Evolutionary conservation across 23 red algal species (phyloP).

Genomic region (Gracilaria caudata): DNA sequence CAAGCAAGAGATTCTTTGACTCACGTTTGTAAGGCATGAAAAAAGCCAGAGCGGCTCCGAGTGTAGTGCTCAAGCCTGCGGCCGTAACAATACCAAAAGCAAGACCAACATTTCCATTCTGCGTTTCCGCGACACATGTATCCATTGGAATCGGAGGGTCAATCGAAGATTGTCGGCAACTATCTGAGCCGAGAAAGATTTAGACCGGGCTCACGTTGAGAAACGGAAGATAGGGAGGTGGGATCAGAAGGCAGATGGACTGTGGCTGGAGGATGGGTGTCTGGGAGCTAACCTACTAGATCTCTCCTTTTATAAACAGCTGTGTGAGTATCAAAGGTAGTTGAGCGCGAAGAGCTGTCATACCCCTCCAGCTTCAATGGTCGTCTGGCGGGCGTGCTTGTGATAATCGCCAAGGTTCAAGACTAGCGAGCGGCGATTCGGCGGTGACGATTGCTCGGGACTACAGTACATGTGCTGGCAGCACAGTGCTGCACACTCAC

Average conservation of each 20-base stretch:
- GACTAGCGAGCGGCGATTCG: neutral
- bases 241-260: too few species aligned
- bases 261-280: too few species aligned
- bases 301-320: too few species aligned
- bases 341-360: too few species aligned
- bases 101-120: constrained; percentile 66
- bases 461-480: neutral
- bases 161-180: neutral
- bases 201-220: too few species aligned
- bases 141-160: neutral
- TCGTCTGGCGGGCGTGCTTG: too few species aligned
- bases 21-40: constrained; percentile 56
- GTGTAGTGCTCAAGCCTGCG: constrained; percentile 72
- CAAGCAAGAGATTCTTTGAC: constrained; percentile 63
- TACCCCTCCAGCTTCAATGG: too few species aligned
- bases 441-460: neutral
- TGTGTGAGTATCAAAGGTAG: too few species aligned
- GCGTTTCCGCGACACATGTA: constrained; percentile 7
- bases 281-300: too few species aligned
- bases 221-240: too few species aligned
- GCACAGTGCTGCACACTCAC: too few species aligned
- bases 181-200: too few species aligned
- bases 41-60: constrained; percentile 81
- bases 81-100: constrained; percentile 82
- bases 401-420: neutral